phyloP scores from a whole-genome alignment of 1,284 basidiomycete species.

The Retiboletus flavoniger region DNA sequence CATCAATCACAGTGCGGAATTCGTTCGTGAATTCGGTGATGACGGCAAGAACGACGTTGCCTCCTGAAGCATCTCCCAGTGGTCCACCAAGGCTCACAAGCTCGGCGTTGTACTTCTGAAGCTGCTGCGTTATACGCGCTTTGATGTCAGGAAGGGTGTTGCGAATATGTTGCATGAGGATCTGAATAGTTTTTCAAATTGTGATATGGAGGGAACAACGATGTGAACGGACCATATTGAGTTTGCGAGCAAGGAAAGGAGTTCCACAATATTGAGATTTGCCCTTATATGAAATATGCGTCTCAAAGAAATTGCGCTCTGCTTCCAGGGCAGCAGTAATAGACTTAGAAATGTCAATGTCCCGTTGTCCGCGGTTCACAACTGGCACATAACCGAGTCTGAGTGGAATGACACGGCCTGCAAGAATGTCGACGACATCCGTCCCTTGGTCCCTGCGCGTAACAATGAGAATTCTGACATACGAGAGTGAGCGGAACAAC shows the following conservation, averaged over 20 bases:
- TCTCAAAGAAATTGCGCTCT: conserved; percentile 93
- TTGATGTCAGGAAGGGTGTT: conserved; percentile 97
- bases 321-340: conserved; percentile 85
- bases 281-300: conserved; percentile 86
- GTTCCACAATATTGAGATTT: conserved; percentile 98
- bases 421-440: conserved; percentile 97
- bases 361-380: conserved; percentile 95
- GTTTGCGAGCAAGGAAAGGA: conserved; percentile 94
- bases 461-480: conserved; percentile 12
- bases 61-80: conserved; percentile 81
- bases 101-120: conserved; percentile 86
- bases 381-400: conserved; percentile 97
- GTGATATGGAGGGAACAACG: not conserved
- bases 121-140: conserved; percentile 82
- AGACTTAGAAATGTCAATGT: conserved; percentile 87
- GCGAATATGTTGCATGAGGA: conserved; percentile 98
- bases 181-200: conserved; percentile 46
- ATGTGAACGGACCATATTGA: conserved; percentile 75
- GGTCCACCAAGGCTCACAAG: conserved; percentile 84
- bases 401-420: conserved; percentile 93
- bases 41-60: conserved; percentile 88
- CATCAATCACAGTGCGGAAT: conserved; percentile 95
- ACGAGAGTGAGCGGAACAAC: conserved; percentile 31
- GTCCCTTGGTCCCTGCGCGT: conserved; percentile 84
- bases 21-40: conserved; percentile 98